Evolutionary conservation across 2,329 filamentous ascomycete genomes (phyloP).

Genomic region (Phaeosphaeria sp.): DNA sequence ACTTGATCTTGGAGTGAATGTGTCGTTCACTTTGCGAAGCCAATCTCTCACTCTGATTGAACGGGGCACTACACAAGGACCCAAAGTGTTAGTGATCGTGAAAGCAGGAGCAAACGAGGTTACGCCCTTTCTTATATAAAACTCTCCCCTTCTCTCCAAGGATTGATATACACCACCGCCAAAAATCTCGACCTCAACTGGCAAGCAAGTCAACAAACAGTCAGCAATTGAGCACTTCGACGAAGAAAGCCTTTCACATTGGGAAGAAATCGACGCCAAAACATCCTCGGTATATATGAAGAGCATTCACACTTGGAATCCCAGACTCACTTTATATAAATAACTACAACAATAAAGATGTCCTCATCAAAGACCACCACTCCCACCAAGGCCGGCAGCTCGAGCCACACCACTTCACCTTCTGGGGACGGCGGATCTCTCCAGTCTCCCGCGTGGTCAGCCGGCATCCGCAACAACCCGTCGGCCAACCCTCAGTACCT

Average conservation of each 20-base stretch:
- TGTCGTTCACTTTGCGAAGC: not conserved
- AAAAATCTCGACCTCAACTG: not conserved
- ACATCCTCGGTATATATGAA: not conserved
- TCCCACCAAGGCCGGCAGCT: too few relatives aligned
- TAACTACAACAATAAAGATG: not conserved
- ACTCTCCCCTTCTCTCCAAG: not conserved
- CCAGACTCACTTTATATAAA: not conserved
- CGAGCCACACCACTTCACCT: not conserved
- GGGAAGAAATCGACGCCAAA: not conserved
- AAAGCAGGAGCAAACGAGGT: not conserved
- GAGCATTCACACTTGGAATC: not conserved
- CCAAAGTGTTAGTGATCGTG: not conserved
- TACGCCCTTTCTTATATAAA: not conserved
- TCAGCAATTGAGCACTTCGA: not conserved
- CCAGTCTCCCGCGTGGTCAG: not conserved
- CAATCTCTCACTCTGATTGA: not conserved
- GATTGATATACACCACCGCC: not conserved
- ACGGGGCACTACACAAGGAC: not conserved
- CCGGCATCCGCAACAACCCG: not conserved
- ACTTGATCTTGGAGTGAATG: not conserved
- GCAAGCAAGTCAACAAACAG: not conserved
- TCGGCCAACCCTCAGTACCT: not conserved
- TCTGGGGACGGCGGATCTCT: not conserved
- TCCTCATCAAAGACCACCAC: not conserved
- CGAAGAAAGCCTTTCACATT: too few relatives aligned